Evolutionary conservation across 345 rosid species (phyloP).

Genomic region (Camelina sativa): DNA sequence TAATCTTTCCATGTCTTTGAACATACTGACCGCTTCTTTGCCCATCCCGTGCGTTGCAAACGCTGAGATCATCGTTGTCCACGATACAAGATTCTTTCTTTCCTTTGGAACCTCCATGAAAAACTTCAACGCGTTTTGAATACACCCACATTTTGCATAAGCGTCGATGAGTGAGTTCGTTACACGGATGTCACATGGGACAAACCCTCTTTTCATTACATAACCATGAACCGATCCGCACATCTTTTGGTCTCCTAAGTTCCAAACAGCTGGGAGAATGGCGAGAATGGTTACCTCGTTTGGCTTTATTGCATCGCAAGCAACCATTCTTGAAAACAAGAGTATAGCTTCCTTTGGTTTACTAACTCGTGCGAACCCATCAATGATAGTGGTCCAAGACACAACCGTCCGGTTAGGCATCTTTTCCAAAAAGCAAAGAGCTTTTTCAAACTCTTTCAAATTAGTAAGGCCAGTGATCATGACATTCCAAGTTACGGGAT

Average conservation of each 20-base stretch:
- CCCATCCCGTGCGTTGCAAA: conserved; percentile 89
- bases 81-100: conserved; percentile 67
- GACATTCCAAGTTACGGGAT: conserved; percentile 76
- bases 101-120: conserved; percentile 54
- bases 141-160: conserved; percentile 82
- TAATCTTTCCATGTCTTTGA: conserved; percentile 61
- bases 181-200: conserved; percentile 61
- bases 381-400: conserved; percentile 84
- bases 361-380: conserved; percentile 66
- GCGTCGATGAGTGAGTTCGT: conserved; percentile 67
- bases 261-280: conserved; percentile 67
- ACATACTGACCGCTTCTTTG: conserved; percentile 62
- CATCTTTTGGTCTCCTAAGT: conserved; percentile 51
- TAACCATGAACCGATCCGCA: conserved; percentile 68
- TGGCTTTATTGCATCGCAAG: conserved; percentile 53
- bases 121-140: conserved; percentile 55
- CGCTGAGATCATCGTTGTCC: conserved; percentile 85
- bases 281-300: conserved; percentile 70
- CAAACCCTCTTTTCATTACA: conserved; percentile 64
- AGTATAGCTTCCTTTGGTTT: conserved; percentile 57
- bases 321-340: conserved; percentile 72
- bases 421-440: conserved; percentile 59
- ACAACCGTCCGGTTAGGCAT: conserved; percentile 71
- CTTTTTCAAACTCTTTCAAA: conserved; percentile 62
- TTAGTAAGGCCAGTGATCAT: conserved; percentile 74